Base-by-base conservation (phyloP, 805 yeast species). In the Jamesozyma lodderae region DNA sequence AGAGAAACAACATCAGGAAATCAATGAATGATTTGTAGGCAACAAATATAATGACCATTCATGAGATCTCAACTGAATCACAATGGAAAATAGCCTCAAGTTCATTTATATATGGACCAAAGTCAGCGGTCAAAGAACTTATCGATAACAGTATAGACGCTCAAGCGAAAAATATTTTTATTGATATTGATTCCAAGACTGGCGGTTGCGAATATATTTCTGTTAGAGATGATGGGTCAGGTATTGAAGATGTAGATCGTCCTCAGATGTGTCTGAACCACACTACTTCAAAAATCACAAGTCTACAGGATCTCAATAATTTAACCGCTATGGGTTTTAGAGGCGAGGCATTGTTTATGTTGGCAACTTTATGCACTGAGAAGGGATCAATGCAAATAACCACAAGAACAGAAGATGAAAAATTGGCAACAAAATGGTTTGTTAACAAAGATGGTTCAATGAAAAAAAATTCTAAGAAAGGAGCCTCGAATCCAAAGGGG, bases 341-440 rank as follows among this genome's bases (percentile, higher is more conserved):
- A 49, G 79, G 78, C 6, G 72, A 70, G 41, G 75, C 76, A 0
- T 48, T 74, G 6, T 60, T 59, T 45, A 55, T 60, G 30, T 48
- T 73, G 17, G 55, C 64, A 19, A 62, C 48, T 32, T 41, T 62
- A 17, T 39, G 48, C 3, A 36, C 41, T 16, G 42, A 36, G 4
- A 48, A 55, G 15, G 59, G 60, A 1, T 35, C 53, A 0, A 34
- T 66, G 44, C 53, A 55, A 29, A 50, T 68, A 0, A 46, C 46
- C 8, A 56, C 68, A 0, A 60, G 51, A 37, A 56, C 64, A 2
- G 14, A 31, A 4, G 31, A 37, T 0, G 70, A 66, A n/a, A 21
- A 22, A 1, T 43, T 56, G 19, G 67, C 60, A 1, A 62, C 62
- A 33, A 46, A 44, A 20, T 69, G 73, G 73, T 36, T 35, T 8